These are phyloP conservation scores for Dalbergia cultrata DNA, from an alignment of 306 rosid species.

Conservation along the genomic window DNA sequence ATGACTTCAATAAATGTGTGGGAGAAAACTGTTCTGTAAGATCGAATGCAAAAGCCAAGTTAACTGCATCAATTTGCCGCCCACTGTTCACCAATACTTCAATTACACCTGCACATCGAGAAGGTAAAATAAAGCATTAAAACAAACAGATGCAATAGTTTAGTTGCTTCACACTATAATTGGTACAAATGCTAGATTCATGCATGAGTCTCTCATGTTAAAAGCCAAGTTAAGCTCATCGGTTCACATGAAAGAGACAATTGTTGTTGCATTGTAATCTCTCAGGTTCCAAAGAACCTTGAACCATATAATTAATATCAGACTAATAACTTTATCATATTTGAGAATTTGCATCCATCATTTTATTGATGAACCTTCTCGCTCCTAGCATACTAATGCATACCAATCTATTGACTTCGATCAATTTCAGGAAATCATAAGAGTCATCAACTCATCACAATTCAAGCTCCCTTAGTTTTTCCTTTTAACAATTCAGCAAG, in stretches of 20 bases:
- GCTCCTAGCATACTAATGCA: conserved; percentile 31
- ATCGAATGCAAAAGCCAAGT: conserved; percentile 90
- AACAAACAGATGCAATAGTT: conserved; percentile 28
- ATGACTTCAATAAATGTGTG: conserved; percentile 81
- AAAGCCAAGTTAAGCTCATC: neutral
- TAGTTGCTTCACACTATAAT: conserved; percentile 27
- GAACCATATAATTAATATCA: neutral
- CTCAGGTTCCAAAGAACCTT: neutral
- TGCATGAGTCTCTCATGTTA: conserved; percentile 1
- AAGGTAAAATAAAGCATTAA: conserved; percentile 36
- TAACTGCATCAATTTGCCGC: conserved; percentile 96
- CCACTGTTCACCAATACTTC: conserved; percentile 85
- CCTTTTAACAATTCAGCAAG: conserved; percentile 1
- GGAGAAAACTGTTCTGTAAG: conserved; percentile 83
- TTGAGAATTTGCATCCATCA: neutral
- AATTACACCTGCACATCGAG: conserved; percentile 74
- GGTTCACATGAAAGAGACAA: neutral
- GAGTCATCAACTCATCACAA: conserved; percentile 15
- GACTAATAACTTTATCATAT: neutral
- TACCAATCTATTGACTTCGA: conserved; percentile 2
- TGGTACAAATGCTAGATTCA: conserved; percentile 41
- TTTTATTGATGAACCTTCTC: conserved; percentile 5
- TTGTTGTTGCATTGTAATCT: conserved; percentile 19
- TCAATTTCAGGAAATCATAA: conserved; percentile 10
- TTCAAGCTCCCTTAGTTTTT: conserved; percentile 29